phyloP scores from a whole-genome alignment of 805 yeast genomes.

The Nakazawaea peltata region DNA sequence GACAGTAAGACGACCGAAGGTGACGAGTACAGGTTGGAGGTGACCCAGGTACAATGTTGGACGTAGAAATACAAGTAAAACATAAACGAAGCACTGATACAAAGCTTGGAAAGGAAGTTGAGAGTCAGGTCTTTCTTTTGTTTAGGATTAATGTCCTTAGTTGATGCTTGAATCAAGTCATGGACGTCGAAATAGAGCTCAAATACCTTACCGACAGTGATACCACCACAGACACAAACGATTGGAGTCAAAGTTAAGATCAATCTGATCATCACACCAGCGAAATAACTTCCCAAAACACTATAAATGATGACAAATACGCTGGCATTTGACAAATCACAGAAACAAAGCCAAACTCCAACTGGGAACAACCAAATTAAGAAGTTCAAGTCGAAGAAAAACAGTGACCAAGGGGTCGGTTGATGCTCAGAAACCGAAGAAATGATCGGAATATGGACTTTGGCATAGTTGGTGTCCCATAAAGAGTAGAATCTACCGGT shows the following conservation, averaged over 20 bases:
- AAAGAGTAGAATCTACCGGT: constrained; percentile 97
- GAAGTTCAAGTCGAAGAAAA: constrained; percentile 88
- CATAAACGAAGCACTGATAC: constrained; percentile 60
- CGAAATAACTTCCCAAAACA: constrained; percentile 92
- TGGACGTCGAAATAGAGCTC: constrained; percentile 70
- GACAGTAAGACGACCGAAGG: constrained; percentile 95
- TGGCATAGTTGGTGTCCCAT: constrained; percentile 98
- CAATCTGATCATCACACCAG: constrained; percentile 98
- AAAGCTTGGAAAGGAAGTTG: constrained; percentile 44
- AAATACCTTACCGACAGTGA: constrained; percentile 77
- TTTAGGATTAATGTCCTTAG: constrained; percentile 5
- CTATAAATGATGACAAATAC: constrained; percentile 87
- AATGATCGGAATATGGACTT: constrained; percentile 95
- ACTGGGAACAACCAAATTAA: constrained; percentile 98
- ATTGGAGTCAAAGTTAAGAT: constrained; percentile 96
- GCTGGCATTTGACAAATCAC: constrained; percentile 85
- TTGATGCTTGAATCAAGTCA: constrained; percentile 9
- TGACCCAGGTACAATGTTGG: constrained; percentile 95
- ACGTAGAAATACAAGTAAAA: constrained; percentile 78
- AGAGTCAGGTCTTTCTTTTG: constrained; percentile 15
- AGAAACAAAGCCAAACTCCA: constrained; percentile 86
- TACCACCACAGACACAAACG: constrained; percentile 87
- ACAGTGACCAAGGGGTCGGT: constrained; percentile 99
- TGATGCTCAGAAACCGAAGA: constrained; percentile 99
- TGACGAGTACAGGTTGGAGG: constrained; percentile 90